These are phyloP conservation scores for Magnolia officinalis DNA, from an alignment of 164 flowering plant genomes.

Conservation along the genomic window DNA sequence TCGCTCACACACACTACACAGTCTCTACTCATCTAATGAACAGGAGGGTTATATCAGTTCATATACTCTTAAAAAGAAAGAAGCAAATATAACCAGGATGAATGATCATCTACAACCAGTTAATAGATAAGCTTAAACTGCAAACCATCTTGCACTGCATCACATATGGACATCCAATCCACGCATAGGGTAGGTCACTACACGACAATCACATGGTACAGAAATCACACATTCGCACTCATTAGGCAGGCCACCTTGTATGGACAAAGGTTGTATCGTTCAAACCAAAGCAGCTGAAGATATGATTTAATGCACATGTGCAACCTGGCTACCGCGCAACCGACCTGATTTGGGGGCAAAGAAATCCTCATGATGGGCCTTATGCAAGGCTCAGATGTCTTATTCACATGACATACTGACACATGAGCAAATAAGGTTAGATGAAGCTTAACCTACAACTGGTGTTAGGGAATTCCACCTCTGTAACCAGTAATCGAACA, in stretches of 20 bases:
- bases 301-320: too few relatives aligned
- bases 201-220: background rate
- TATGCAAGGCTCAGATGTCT: background rate
- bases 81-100: background rate
- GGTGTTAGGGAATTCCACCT: too few relatives aligned
- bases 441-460: background rate
- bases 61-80: background rate
- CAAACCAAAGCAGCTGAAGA: too few relatives aligned
- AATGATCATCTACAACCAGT: background rate
- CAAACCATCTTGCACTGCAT: background rate
- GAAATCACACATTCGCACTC: too few relatives aligned
- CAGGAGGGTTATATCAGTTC: background rate
- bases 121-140: background rate
- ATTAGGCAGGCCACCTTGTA: too few relatives aligned
- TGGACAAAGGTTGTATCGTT: too few relatives aligned
- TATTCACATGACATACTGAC: background rate
- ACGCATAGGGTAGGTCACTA: background rate
- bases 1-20: too few relatives aligned
- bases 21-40: too few relatives aligned
- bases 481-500: background rate
- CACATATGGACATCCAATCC: background rate
- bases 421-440: background rate
- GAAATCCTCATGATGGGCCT: background rate
- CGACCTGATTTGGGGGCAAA: too few relatives aligned
- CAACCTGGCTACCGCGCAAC: too few relatives aligned